Percentiles rank a stretch among this genome's conserved stretches.
Evolutionary conservation across 208 protist genomes (phyloP).

Genomic region (Novymonas esmeraldas): DNA sequence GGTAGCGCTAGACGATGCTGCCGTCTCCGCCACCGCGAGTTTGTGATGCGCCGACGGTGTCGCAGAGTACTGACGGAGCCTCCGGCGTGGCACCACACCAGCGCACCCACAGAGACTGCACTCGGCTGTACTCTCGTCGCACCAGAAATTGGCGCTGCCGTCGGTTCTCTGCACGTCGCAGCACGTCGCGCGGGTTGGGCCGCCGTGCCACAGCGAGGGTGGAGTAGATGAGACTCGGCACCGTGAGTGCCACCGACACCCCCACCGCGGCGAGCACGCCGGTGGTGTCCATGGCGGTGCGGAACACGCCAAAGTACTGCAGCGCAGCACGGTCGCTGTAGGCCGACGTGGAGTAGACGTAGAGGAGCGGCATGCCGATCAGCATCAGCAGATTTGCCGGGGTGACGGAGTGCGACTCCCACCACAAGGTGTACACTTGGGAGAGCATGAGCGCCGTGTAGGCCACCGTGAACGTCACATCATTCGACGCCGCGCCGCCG

Average conservation of each 20-base stretch:
- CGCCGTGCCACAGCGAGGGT: conserved; percentile 10
- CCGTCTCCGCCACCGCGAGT: background rate
- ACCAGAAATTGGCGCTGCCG: conserved; percentile 27
- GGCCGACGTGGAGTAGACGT: conserved; percentile 42
- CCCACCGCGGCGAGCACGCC: conserved; percentile 45
- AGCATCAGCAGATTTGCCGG: conserved; percentile 64
- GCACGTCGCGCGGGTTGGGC: conserved; percentile 63
- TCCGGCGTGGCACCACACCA: conserved; percentile 39
- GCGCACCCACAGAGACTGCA: conserved; percentile 37
- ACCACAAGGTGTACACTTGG: conserved; percentile 82
- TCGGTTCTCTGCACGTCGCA: conserved; percentile 39
- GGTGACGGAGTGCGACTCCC: conserved; percentile 89
- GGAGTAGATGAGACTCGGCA: conserved; percentile 48
- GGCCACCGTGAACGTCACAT: conserved; percentile 79
- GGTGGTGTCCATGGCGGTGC: conserved; percentile 36
- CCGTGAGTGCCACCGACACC: conserved; percentile 41
- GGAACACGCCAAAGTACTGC: conserved; percentile 74
- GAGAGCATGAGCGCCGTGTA: conserved; percentile 90
- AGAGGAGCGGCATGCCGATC: conserved; percentile 73
- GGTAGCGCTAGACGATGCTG: background rate
- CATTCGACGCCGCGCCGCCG: conserved; percentile 54
- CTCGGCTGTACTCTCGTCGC: conserved; percentile 5
- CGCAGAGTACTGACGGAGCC: conserved; percentile 23
- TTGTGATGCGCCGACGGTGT: too few species aligned
- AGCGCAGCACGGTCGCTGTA: conserved; percentile 51